Evolutionary conservation across 108 stramenopile genomes (phyloP), one percentile per base, ranked within the genome.

Genomic region (Discostella stelligeroides): DNA sequence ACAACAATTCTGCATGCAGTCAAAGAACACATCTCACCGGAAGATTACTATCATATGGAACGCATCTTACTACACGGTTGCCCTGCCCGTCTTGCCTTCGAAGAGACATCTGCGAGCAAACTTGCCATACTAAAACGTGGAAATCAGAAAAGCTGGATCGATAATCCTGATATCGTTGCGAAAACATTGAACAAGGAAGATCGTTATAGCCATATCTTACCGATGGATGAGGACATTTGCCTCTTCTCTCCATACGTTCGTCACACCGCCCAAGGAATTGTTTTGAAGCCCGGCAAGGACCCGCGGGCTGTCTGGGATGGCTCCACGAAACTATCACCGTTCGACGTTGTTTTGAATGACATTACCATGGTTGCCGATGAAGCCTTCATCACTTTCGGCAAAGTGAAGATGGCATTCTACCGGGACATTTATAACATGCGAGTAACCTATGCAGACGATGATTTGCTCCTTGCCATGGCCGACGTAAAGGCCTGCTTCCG

Each of bases 181-280:
- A 57, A 57, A 15, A 38, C 56, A 7, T 28, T 57, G 14, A 57
- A 38, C 37, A 57, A 57, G 34, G 56, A 57, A 28, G 56, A 57
- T 38, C 17, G 56, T 8, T 57, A 57, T 18, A 57, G 34, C 6
- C 56, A 57, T 14, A 2, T 57, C 4, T 8, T 57, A 1, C 56
- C 4, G 1, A 15, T 57, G 14, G 34, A 57, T 34, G n/a, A 13
- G 2, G 0, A 1, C 1, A 18, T 57, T 0, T 57, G 34, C 37
- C 34, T 30, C 4, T 34, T 56, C 0, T 57, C 56, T 15, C 13
- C 56, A 12, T 18, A 38, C 37, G 2, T 15, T 14, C 34, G 56
- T 28, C 56, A 57, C n/a, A 57, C 29, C 12, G 8, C 34, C 0
- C 56, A 57, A 38, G 37, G 34, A 14, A 38, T 57, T 14, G 30